These are phyloP conservation scores for Neophaeococcomyces aloes DNA, from an alignment of 2,329 filamentous ascomycete genomes.

Conservation along the genomic window DNA sequence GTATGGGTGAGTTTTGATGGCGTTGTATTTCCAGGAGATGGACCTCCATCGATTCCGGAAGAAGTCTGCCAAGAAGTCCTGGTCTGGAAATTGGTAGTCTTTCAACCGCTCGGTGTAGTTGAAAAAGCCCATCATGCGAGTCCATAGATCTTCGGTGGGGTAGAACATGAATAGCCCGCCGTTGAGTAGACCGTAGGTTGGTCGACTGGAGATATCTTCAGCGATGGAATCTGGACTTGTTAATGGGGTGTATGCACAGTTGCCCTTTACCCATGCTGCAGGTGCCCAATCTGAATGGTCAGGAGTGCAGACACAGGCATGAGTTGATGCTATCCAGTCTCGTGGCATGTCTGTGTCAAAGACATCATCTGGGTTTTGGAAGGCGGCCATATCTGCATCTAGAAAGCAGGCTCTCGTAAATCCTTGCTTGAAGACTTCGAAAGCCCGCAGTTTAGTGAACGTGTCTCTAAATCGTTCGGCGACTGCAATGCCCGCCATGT, in stretches of 20 bases:
- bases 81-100: conserved; percentile 42
- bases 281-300: conserved; percentile 43
- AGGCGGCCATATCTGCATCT: conserved; percentile 44
- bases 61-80: conserved; percentile 43
- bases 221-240: conserved; percentile 27
- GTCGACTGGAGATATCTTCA: conserved; percentile 14
- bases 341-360: conserved; percentile 34
- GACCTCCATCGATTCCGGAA: conserved; percentile 36
- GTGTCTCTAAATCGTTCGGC: conserved; percentile 42
- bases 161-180: conserved; percentile 43
- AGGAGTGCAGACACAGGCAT: conserved; percentile 44
- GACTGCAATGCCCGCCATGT: conserved; percentile 34
- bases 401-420: conserved; percentile 40
- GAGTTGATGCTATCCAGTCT: conserved; percentile 39
- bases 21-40: conserved; percentile 43
- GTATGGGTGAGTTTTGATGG: conserved; percentile 45
- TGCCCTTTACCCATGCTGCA: conserved; percentile 36
- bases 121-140: conserved; percentile 33
- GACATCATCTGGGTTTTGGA: conserved; percentile 35
- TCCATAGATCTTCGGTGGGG: conserved; percentile 31
- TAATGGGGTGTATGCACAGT: conserved; percentile 40
- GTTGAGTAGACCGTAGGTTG: conserved; percentile 41
- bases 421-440: conserved; percentile 30
- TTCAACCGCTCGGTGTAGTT: conserved; percentile 30
- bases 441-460: conserved; percentile 47